Evolutionary conservation across 2,329 filamentous ascomycete species (phyloP), one percentile per base, ranked within the genome.

Genomic region (Salinomyces thailandicus): DNA sequence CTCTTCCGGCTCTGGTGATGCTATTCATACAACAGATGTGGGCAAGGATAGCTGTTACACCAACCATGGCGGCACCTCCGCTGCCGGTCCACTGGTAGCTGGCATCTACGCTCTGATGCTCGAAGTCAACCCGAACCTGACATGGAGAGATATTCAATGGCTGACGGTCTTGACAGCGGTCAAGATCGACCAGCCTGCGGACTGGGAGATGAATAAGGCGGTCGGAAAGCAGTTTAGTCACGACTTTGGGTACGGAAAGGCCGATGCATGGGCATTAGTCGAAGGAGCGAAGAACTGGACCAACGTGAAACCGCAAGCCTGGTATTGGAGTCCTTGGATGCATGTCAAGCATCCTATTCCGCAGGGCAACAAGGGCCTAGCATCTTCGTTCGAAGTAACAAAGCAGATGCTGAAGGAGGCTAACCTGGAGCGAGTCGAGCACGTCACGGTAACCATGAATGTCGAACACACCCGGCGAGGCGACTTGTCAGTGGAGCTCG

Each of bases 361-460:
- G 0, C 79, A 98, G 61, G 91, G 87, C 33, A 68, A 83, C 16
- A 62, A 82, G 37, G 91, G 91, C 1, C 63, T 98, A 26, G 73
- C 79, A 2, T 85, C 83, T 35, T 72, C 67, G n/a, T 87, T 93
- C 49, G 77, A 86, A 33, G 77, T 98, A 26, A 95, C 85, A 0
- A 62, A 76, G 36, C 77, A 86, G 14, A 85, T 87, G 75, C 66
- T 96, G 39, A 75, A 80, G 53, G 62, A 77, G 15, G 85, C 85
- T 48, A 98, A 98, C 55, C 59, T 98, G 11, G 85, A 79, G 52
- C 77, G 83, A 12, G 56, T 98, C 17, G 91, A 98, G 65, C 91
- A 98, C 62, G 84, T 98, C 22, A 96, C 89, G 1, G 75, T 98
- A 22, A 96, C 89, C 2, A 98, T 98, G 87, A 98, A 98, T 53